Evolutionary conservation across 83 land plant genomes (phyloP).

Genomic region (Picea abies): DNA sequence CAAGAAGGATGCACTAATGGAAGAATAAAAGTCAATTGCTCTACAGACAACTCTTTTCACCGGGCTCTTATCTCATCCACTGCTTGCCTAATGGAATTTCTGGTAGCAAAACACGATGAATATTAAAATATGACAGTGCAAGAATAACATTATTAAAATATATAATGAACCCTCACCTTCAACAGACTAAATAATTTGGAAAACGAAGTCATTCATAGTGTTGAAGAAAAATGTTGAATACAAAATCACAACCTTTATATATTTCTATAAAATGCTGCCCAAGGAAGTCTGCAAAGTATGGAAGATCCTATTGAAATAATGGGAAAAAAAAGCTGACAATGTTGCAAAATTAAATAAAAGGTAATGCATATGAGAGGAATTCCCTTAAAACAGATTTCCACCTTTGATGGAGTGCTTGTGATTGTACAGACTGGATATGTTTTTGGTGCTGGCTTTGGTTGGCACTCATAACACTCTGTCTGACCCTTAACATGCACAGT

Average conservation of each 20-base stretch:
- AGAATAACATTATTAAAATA: no score
- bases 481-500: slow-evolving; percentile 95
- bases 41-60: no score
- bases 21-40: no score
- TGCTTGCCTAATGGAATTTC: no score
- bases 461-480: slow-evolving; percentile 99
- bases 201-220: neutral
- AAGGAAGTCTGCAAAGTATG: neutral
- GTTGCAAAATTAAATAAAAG: neutral
- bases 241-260: neutral
- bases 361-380: neutral
- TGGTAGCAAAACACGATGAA: no score
- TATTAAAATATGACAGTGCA: no score
- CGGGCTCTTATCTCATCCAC: no score
- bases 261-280: neutral
- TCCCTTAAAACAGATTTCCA: slow-evolving; percentile 14
- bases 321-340: neutral
- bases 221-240: neutral
- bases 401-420: slow-evolving; percentile 99
- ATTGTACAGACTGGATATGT: slow-evolving; percentile 99
- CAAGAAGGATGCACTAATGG: no score
- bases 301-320: neutral
- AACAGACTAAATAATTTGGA: neutral
- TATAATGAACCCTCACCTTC: no score
- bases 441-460: slow-evolving; percentile 94